phyloP scores from a whole-genome alignment of 208 protist species.

The Leishmania mexicana region DNA sequence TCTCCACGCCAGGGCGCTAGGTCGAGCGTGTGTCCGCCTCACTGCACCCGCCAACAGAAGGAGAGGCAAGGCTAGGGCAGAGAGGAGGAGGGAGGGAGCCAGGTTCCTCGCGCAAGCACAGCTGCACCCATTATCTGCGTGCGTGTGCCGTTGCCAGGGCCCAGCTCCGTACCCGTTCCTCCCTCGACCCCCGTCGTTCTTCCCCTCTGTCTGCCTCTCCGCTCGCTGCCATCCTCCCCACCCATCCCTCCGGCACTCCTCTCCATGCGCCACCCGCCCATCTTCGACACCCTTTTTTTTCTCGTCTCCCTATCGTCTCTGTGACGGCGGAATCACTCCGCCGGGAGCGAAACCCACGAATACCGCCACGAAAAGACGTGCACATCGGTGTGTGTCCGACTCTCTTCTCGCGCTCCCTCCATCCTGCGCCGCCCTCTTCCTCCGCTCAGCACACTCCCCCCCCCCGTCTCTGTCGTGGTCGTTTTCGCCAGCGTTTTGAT shows the following conservation, averaged over 20 bases:
- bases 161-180: not conserved
- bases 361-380: not conserved
- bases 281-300: not conserved
- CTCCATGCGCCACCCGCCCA: not conserved
- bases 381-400: not conserved
- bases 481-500: not conserved
- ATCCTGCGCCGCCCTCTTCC: not conserved
- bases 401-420: not conserved
- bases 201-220: not conserved
- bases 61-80: not conserved
- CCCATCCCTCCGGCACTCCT: not conserved
- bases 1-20: not conserved
- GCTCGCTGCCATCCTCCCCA: not conserved
- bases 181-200: not conserved
- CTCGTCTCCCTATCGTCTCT: not conserved
- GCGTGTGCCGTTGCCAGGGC: not conserved
- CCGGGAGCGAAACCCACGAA: not conserved
- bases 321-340: not conserved
- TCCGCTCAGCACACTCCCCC: not conserved
- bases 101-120: not conserved
- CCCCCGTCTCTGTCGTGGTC: not conserved
- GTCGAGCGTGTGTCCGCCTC: not conserved
- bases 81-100: not conserved
- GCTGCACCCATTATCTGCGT: not conserved
- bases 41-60: not conserved